Percentiles rank a stretch among this genome's conserved stretches.
These are phyloP conservation scores for Thamnidium elegans DNA, from an alignment of 192 early-diverging fungal species.

Conservation along the genomic window DNA sequence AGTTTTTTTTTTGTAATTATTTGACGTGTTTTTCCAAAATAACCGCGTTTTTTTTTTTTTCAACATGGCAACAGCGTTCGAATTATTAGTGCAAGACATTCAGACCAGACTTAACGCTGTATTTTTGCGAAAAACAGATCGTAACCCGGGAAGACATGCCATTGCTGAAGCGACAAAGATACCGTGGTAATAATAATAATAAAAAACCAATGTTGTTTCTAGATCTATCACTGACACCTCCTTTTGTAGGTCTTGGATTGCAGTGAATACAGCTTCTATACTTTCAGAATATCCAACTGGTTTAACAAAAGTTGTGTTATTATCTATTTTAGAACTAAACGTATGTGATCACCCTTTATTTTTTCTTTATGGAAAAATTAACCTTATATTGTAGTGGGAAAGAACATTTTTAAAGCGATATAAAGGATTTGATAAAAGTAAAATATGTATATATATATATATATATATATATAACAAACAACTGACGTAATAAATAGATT, in stretches of 20 bases:
- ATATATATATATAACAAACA: neutral
- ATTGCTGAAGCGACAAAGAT: conserved; percentile 7
- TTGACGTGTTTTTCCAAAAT: too few relatives aligned
- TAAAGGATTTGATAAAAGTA: conserved; percentile 9
- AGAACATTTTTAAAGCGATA: conserved; percentile 6
- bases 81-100: neutral
- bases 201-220: neutral
- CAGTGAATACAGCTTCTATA: neutral
- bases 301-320: neutral
- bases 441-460: too few relatives aligned
- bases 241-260: conserved; percentile 20
- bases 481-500: neutral
- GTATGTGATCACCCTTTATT: neutral
- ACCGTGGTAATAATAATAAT: conserved; percentile 18
- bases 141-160: neutral
- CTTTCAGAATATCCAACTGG: conserved; percentile 13
- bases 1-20: too few relatives aligned
- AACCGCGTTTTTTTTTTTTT: too few relatives aligned
- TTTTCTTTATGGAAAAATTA: too few relatives aligned
- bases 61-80: conserved; percentile 4
- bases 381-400: conserved; percentile 14
- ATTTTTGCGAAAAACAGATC: neutral
- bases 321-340: conserved; percentile 12
- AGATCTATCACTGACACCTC: neutral
- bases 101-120: neutral